Evolutionary conservation across 1,284 basidiomycete species (phyloP).

Genomic region (Irpex lacteus): DNA sequence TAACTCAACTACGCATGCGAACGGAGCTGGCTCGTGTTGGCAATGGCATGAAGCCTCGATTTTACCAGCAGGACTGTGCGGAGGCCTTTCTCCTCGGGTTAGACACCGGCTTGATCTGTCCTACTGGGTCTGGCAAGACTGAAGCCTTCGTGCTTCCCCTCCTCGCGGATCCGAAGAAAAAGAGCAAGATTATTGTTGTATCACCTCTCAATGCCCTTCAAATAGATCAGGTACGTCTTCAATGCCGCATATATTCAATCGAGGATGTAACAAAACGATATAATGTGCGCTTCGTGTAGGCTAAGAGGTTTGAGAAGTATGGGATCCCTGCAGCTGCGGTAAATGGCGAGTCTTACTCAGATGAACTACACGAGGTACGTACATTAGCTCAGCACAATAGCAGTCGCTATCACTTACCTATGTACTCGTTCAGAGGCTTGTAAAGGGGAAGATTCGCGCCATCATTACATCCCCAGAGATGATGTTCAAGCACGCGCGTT

Average conservation of each 20-base stretch:
- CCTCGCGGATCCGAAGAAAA: constrained; percentile 12
- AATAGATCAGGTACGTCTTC: constrained; percentile 18
- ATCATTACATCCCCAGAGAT: constrained; percentile 36
- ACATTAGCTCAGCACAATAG: too few relatives aligned
- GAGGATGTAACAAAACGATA: too few relatives aligned
- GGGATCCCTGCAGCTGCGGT: constrained; percentile 29
- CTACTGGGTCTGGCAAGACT: constrained; percentile 34
- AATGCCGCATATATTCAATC: not conserved
- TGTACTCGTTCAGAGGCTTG: constrained; percentile 20
- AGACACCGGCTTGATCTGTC: constrained; percentile 32
- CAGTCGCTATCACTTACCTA: not conserved
- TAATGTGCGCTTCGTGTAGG: constrained; percentile 9
- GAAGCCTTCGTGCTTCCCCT: constrained; percentile 35
- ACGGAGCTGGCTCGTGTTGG: not conserved
- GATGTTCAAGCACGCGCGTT: constrained; percentile 25
- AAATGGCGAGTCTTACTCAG: constrained; percentile 30
- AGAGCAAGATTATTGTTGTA: constrained; percentile 25
- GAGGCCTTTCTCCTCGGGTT: constrained; percentile 32
- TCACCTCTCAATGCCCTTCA: constrained; percentile 34
- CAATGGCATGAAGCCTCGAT: constrained; percentile 11
- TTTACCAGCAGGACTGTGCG: constrained; percentile 34
- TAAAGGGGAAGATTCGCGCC: constrained; percentile 21
- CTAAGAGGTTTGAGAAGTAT: constrained; percentile 25
- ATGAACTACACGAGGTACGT: constrained; percentile 5
- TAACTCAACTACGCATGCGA: not conserved